Percentiles rank a stretch among this genome's conserved stretches.
phyloP scores from a whole-genome alignment of 2,329 filamentous ascomycete genomes.

The Pseudomassariella vexata region DNA sequence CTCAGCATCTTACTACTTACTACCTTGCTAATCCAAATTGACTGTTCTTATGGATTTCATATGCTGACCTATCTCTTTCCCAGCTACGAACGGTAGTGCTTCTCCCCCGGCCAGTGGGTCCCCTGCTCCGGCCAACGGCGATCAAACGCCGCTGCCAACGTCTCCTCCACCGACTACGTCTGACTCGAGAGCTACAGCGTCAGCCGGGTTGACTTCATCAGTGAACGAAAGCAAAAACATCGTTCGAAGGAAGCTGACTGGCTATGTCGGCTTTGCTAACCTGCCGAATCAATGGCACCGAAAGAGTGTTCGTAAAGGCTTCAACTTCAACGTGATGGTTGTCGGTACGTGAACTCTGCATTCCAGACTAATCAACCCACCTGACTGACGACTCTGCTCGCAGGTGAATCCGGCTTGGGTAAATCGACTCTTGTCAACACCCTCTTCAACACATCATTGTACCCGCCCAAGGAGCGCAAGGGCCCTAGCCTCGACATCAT shows the following conservation, averaged over 20 bases:
- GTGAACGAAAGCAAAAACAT: constrained; percentile 82
- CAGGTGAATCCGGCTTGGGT: constrained; percentile 97
- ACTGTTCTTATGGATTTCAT: constrained; percentile 5
- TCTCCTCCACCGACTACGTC: constrained; percentile 11
- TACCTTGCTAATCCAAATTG: constrained; percentile 12
- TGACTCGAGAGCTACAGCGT: constrained; percentile 21
- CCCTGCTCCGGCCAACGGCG: constrained; percentile 36
- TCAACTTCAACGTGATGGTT: constrained; percentile 99
- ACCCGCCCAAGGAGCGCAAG: constrained; percentile 98
- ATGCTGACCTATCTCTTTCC: constrained; percentile 29
- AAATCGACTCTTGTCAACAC: constrained; percentile 99
- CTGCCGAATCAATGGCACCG: constrained; percentile 99
- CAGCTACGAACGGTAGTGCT: constrained; percentile 34
- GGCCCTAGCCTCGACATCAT: constrained; percentile 96
- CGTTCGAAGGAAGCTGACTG: constrained; percentile 94
- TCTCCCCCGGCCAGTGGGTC: constrained; percentile 17
- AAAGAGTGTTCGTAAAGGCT: constrained; percentile 99
- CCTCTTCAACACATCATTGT: constrained; percentile 98
- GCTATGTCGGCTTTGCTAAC: constrained; percentile 98
- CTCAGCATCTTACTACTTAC: too few relatives aligned
- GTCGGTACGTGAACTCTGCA: constrained; percentile 64
- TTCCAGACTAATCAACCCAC: neutral
- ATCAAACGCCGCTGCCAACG: constrained; percentile 23
- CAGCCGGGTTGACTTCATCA: constrained; percentile 33
- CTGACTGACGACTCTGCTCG: constrained; percentile 8